Evolutionary conservation across 345 rosid genomes (phyloP), one percentile per base, ranked within the genome.

Genomic region (Turritis glabra): DNA sequence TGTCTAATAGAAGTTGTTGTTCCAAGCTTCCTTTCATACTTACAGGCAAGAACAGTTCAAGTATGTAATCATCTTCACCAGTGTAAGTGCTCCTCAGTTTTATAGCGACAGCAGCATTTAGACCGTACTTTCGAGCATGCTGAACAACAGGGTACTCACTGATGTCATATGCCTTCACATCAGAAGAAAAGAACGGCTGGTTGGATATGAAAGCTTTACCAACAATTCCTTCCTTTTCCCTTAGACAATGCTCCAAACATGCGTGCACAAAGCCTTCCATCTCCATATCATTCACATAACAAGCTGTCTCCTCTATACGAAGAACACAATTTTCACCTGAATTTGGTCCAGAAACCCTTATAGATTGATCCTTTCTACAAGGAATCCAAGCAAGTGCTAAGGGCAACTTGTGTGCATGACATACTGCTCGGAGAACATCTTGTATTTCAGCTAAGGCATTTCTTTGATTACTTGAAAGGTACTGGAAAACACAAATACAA

Each of bases 341-440:
- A 38, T 64, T 73, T 64, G 75, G 74, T 58, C 80, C 84, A 61
- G 74, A 76, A 21, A 82, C 67, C 84, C 74, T 84, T 64, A 72
- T n/a, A 32, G 58, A 51, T 66, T 85, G 90, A 67, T 86, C 82
- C 2, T 64, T 74, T 48, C 67, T 62, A 80, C 92, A 88, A 15
- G 97, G 97, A 67, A 95, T 87, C 97, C 97, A 95, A 18, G 89
- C 88, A 56, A 90, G 74, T 81, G 97, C 97, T 73, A 95, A 72
- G 1, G 97, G 97, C 72, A 95, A 78, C 41, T 79, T 84, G 83
- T 95, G 99, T 14, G 92, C 97, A 68, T 95, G 97, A 69, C 97
- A 95, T 51, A 90, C 83, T 26, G 89, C 96, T 62, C 91, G 89
- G 54, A 95, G 79, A 79, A 95, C 96, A 84, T 95, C 90, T 38